These are phyloP conservation scores for Botrytis tulipae DNA, from an alignment of 2,329 filamentous ascomycete species.

Conservation along the genomic window DNA sequence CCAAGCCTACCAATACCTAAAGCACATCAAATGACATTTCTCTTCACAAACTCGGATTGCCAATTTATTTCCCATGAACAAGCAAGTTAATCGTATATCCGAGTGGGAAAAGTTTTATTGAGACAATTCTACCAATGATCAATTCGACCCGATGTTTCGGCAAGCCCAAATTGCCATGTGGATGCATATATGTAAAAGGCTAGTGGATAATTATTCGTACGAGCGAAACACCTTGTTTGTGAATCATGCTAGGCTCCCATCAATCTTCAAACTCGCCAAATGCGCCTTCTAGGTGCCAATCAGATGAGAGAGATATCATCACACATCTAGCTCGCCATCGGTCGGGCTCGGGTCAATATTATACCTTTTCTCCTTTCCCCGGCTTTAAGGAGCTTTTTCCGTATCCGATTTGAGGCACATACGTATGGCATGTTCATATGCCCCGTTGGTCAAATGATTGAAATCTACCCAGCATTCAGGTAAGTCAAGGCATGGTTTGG, in stretches of 20 bases:
- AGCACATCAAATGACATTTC: slow-evolving; percentile 3
- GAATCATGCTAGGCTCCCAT: slow-evolving; percentile 1
- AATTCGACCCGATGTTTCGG: not conserved
- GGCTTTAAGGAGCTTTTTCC: not conserved
- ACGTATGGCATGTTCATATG: slow-evolving; percentile 4
- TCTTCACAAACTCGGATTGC: not conserved
- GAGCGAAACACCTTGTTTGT: not conserved
- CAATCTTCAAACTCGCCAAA: slow-evolving; percentile 4
- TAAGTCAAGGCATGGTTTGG: slow-evolving; percentile 2
- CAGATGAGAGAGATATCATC: not conserved
- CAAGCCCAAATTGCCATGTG: slow-evolving; percentile 1
- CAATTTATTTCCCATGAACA: not conserved
- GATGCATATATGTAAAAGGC: not conserved
- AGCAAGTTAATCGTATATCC: not conserved
- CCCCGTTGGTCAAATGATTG: slow-evolving; percentile 13
- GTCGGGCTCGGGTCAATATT: not conserved
- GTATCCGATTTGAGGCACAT: not conserved
- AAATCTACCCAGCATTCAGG: slow-evolving; percentile 10
- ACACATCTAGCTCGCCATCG: not conserved
- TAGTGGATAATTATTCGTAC: not conserved
- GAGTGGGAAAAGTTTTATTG: not conserved
- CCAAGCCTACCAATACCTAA: not conserved
- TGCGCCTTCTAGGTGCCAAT: not conserved
- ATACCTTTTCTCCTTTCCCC: not conserved
- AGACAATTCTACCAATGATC: not conserved